A percentile compares a stretch with the other conserved stretches of the same genome.
Conservation (phyloP, 2,329 filamentous ascomycete genomes). For the Periconia sp. region DNA sequence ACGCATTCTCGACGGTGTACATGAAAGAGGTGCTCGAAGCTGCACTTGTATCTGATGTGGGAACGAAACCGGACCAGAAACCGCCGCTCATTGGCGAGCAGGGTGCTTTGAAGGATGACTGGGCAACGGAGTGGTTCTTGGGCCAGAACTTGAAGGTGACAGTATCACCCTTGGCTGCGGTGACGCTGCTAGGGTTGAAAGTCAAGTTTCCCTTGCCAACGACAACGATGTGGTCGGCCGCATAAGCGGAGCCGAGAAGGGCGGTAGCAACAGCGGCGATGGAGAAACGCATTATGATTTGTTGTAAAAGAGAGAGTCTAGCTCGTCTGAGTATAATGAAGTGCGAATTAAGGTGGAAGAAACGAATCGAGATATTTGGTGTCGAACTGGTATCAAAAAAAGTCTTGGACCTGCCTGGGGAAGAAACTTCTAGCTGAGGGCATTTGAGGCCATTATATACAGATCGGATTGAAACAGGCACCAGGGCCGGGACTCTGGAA, state of each 20-base stretch:
- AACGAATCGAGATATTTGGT: constrained; percentile 32
- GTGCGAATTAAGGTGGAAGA: constrained; percentile 18
- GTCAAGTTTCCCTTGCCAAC: constrained; percentile 37
- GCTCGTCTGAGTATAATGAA: constrained; percentile 35
- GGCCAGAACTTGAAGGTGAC: constrained; percentile 48
- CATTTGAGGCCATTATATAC: constrained; percentile 46
- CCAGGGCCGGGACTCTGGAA: constrained; percentile 19
- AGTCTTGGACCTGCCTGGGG: constrained; percentile 45
- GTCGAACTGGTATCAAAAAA: constrained; percentile 39
- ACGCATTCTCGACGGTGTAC: constrained; percentile 42
- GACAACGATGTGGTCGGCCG: constrained; percentile 41
- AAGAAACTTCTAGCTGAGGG: constrained; percentile 32
- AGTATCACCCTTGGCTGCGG: constrained; percentile 44
- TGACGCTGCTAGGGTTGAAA: constrained; percentile 44
- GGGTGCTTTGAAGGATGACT: constrained; percentile 40
- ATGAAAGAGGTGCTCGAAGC: constrained; percentile 38
- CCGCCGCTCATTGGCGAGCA: constrained; percentile 41
- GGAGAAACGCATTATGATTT: constrained; percentile 49
- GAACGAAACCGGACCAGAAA: constrained; percentile 48
- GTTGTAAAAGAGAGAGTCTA: constrained; percentile 34
- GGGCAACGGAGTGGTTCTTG: constrained; percentile 48
- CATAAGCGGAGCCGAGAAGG: constrained; percentile 36
- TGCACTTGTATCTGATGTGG: constrained; percentile 30
- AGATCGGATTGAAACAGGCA: constrained; percentile 30
- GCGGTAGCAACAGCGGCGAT: constrained; percentile 39